Percentiles rank a stretch among this genome's conserved stretches.
Evolutionary conservation across 345 rosid species (phyloP).

Genomic region (Pseudoturritis turrita): DNA sequence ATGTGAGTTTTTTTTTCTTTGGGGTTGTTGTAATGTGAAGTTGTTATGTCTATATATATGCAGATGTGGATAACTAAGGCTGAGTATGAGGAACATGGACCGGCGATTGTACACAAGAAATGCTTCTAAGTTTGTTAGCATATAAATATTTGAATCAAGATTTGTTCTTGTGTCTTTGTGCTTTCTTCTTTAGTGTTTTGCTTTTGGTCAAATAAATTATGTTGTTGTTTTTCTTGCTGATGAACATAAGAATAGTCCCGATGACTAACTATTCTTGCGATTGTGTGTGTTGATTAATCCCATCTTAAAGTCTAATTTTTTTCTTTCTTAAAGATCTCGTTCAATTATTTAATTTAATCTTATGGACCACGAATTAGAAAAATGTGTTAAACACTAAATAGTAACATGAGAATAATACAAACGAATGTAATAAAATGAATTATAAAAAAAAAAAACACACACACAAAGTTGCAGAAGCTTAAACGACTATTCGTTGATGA

Average conservation of each 20-base stretch:
- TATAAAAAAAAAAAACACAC: neutral
- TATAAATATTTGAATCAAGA: too few relatives aligned
- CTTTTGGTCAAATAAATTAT: neutral
- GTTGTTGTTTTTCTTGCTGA: neutral
- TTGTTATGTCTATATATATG: neutral
- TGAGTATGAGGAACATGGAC: neutral
- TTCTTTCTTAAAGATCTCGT: too few relatives aligned
- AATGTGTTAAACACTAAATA: neutral
- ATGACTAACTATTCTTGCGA: neutral
- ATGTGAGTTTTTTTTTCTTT: neutral
- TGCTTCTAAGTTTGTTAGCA: neutral
- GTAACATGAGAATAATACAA: neutral
- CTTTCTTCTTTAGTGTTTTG: neutral
- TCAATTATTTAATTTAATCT: too few relatives aligned
- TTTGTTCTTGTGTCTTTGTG: too few relatives aligned
- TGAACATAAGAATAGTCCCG: neutral
- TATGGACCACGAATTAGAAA: too few relatives aligned
- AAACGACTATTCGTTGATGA: constrained; percentile 61
- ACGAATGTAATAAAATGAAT: neutral
- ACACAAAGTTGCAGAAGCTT: neutral
- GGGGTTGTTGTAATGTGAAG: neutral
- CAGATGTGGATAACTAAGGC: neutral
- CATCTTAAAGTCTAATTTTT: too few relatives aligned
- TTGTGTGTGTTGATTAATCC: neutral
- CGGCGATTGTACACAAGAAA: neutral